These are phyloP conservation scores for Aspergillus sp. DNA, from an alignment of 2,329 filamentous ascomycete species.

Conservation along the genomic window DNA sequence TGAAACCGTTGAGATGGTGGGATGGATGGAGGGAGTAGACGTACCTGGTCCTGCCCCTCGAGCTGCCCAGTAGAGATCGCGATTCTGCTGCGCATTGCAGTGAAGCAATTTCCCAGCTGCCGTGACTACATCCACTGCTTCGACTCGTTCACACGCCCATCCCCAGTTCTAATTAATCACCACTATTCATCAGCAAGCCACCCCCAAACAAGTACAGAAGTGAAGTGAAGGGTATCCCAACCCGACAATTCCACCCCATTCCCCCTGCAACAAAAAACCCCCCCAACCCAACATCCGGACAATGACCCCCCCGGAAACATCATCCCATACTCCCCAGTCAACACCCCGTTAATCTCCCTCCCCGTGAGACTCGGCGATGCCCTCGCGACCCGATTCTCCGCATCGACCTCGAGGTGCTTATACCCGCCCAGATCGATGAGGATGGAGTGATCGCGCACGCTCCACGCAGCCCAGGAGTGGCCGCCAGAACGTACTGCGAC, in stretches of 20 bases:
- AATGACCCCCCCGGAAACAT: slow-evolving; percentile 53
- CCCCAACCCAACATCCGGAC: slow-evolving; percentile 54
- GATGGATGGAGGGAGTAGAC: neutral
- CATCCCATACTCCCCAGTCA: slow-evolving; percentile 26
- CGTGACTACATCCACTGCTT: slow-evolving; percentile 46
- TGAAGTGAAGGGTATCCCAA: slow-evolving; percentile 15
- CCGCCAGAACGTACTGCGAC: slow-evolving; percentile 48
- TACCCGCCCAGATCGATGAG: slow-evolving; percentile 39
- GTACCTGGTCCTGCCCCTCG: slow-evolving; percentile 44
- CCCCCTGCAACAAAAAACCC: slow-evolving; percentile 55
- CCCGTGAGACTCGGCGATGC: slow-evolving; percentile 49
- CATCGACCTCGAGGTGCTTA: slow-evolving; percentile 37
- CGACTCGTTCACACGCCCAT: slow-evolving; percentile 48
- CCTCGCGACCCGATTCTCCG: slow-evolving; percentile 31
- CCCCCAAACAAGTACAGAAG: too few species aligned
- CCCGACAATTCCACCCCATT: slow-evolving; percentile 56
- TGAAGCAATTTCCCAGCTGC: slow-evolving; percentile 33
- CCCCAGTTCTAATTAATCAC: slow-evolving; percentile 45
- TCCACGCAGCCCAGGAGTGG: slow-evolving; percentile 48
- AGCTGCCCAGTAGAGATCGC: slow-evolving; percentile 48
- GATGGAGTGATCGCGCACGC: slow-evolving; percentile 44
- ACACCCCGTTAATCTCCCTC: slow-evolving; percentile 13
- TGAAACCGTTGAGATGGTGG: too few species aligned
- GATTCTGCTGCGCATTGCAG: slow-evolving; percentile 31
- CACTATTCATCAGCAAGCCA: neutral